Percentiles rank a stretch among this genome's conserved stretches.
Evolutionary conservation across 768 basidiomycete species (phyloP).

Genomic region (Amyloporia xantha): DNA sequence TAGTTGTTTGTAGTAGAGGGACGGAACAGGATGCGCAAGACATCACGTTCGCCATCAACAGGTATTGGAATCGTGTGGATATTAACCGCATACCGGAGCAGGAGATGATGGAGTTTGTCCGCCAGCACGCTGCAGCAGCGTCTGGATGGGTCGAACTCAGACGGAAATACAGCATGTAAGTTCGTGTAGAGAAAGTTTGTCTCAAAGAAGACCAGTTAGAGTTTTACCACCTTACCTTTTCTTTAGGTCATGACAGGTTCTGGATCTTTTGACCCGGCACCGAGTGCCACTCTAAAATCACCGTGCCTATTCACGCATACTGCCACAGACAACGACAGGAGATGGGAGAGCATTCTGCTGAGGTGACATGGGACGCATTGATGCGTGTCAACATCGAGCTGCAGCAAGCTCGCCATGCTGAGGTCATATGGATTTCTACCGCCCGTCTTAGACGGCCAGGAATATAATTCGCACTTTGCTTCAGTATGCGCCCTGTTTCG

Average conservation of each 20-base stretch:
- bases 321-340: too few species aligned
- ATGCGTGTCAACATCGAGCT: background rate
- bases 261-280: background rate
- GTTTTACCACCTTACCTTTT: background rate
- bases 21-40: slow-evolving; percentile 72
- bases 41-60: slow-evolving; percentile 61
- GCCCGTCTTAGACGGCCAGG: background rate
- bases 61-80: slow-evolving; percentile 78
- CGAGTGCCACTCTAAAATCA: background rate
- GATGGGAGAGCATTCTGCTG: background rate
- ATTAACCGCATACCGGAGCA: slow-evolving; percentile 82
- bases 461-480: background rate
- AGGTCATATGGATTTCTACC: background rate
- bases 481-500: background rate
- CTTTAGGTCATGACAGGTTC: slow-evolving; percentile 4
- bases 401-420: background rate
- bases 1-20: slow-evolving; percentile 44
- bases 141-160: slow-evolving; percentile 72
- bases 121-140: slow-evolving; percentile 49
- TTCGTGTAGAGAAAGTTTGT: slow-evolving; percentile 2
- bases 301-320: background rate
- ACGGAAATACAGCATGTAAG: slow-evolving; percentile 62
- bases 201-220: slow-evolving; percentile 5
- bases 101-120: slow-evolving; percentile 76
- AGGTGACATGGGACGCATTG: background rate